Evolutionary conservation across 1,139 yeast species (phyloP).

Genomic region (Hemisphaericaspora subhashii): DNA sequence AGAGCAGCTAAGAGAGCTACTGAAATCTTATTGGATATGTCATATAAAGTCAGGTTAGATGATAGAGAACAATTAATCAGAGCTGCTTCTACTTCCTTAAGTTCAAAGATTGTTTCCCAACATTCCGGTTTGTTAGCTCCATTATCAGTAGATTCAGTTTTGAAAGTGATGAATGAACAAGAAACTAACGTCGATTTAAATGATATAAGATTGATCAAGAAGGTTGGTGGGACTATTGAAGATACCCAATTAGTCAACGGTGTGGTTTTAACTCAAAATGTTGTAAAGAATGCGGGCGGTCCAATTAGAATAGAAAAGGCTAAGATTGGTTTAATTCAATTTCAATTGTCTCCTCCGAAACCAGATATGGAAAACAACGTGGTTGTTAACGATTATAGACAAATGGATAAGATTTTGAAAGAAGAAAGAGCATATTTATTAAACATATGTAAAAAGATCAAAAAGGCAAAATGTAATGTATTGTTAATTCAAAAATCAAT

Average conservation of each 20-base stretch:
- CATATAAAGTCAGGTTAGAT: slow-evolving; percentile 67
- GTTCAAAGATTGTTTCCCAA: slow-evolving; percentile 94
- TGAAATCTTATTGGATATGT: slow-evolving; percentile 81
- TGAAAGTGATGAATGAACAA: slow-evolving; percentile 64
- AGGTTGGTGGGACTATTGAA: slow-evolving; percentile 96
- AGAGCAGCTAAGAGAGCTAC: slow-evolving; percentile 89
- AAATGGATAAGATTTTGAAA: slow-evolving; percentile 96
- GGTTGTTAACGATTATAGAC: slow-evolving; percentile 96
- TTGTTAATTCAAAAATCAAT: slow-evolving; percentile 91
- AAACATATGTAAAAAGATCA: slow-evolving; percentile 92
- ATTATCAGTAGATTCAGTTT: slow-evolving; percentile 89
- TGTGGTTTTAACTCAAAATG: slow-evolving; percentile 88
- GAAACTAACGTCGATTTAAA: slow-evolving; percentile 72
- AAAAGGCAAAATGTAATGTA: slow-evolving; percentile 96
- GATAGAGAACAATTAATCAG: slow-evolving; percentile 82
- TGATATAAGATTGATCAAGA: slow-evolving; percentile 86
- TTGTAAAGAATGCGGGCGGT: slow-evolving; percentile 91
- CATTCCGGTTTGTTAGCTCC: slow-evolving; percentile 85
- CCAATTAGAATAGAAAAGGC: slow-evolving; percentile 96
- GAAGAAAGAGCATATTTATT: slow-evolving; percentile 95
- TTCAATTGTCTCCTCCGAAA: slow-evolving; percentile 97
- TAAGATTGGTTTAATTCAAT: slow-evolving; percentile 85
- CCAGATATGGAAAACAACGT: slow-evolving; percentile 99
- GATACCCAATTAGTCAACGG: slow-evolving; percentile 94
- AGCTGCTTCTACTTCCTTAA: slow-evolving; percentile 92